Conservation (phyloP, 1,139 yeast species). For the Scheffersomyces segobiensis region DNA sequence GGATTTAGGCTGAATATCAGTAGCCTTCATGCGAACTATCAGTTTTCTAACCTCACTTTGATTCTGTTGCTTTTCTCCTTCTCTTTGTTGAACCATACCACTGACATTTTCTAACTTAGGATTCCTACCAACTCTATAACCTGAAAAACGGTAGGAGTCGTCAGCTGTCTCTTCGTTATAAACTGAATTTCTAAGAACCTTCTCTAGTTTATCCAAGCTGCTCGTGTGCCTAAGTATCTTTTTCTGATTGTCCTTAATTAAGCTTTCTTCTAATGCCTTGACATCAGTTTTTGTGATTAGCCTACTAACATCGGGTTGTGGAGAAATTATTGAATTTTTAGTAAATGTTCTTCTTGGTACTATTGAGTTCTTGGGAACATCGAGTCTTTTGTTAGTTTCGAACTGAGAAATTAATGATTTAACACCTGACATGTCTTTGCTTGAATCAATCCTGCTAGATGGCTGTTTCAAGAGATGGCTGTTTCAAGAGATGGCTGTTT, state of each 20-base stretch:
- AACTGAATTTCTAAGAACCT: background rate
- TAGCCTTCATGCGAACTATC: background rate
- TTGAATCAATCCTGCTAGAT: background rate
- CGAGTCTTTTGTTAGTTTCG: slow-evolving; percentile 5
- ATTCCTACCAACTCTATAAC: background rate
- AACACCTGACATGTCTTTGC: slow-evolving; percentile 6
- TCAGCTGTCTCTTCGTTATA: background rate
- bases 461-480: background rate
- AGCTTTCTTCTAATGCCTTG: background rate
- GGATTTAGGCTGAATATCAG: background rate
- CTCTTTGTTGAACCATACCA: background rate
- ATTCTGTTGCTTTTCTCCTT: background rate
- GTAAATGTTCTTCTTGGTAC: background rate
- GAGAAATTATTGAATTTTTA: background rate
- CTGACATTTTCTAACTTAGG: background rate
- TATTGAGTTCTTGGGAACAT: background rate
- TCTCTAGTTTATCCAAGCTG: background rate
- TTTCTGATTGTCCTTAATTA: background rate
- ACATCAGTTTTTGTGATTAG: background rate
- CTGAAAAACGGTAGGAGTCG: background rate
- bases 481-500: background rate
- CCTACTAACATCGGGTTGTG: background rate
- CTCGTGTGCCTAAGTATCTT: background rate
- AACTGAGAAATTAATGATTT: slow-evolving; percentile 8
- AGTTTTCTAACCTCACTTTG: background rate